These are phyloP conservation scores for Kingdonia uniflora DNA, from an alignment of 164 flowering plant genomes.

Conservation along the genomic window DNA sequence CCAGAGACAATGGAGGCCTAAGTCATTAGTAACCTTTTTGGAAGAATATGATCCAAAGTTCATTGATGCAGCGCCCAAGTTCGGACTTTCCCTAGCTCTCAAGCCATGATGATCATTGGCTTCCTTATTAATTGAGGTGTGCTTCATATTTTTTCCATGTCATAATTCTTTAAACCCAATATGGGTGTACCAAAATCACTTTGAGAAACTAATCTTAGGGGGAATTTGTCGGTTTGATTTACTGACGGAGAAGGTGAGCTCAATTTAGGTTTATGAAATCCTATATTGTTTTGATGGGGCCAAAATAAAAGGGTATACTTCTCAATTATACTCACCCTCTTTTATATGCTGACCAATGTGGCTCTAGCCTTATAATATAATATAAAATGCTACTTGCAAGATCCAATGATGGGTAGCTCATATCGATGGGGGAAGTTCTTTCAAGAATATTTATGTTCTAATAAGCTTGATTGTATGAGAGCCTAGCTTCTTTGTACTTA, in stretches of 20 bases:
- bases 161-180: constrained; percentile 13
- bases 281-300: too few species aligned
- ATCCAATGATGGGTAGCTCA: too few species aligned
- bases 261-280: constrained; percentile 12
- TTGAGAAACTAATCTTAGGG: neutral
- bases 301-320: too few species aligned
- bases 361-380: too few species aligned
- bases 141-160: neutral
- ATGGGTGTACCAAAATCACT: constrained; percentile 8
- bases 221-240: constrained; percentile 1
- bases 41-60: constrained; percentile 49
- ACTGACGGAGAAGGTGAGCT: constrained; percentile 12
- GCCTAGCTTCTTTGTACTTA: too few species aligned
- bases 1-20: constrained; percentile 75
- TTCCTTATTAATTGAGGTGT: too few species aligned
- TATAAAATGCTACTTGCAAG: too few species aligned
- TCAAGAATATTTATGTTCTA: too few species aligned
- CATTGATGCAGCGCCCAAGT: constrained; percentile 23
- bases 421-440: too few species aligned
- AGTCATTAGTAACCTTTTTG: constrained; percentile 54
- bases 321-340: too few species aligned
- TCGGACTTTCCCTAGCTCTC: constrained; percentile 63
- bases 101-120: constrained; percentile 30
- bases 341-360: too few species aligned
- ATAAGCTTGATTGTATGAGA: too few species aligned